Evolutionary conservation across 768 basidiomycete genomes (phyloP).

Genomic region (Russula earlei): DNA sequence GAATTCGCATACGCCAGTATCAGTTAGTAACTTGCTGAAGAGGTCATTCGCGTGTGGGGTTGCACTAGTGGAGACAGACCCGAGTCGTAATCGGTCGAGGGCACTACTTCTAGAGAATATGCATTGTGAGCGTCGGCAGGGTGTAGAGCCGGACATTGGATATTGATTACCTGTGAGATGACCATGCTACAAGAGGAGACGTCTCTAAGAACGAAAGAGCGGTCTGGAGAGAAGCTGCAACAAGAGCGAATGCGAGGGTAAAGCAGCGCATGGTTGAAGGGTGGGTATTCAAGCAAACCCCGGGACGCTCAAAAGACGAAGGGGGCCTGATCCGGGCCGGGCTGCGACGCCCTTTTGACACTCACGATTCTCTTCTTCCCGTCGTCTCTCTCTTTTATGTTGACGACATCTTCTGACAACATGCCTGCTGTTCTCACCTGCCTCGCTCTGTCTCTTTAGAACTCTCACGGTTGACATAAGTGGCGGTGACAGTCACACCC

Average conservation of each 20-base stretch:
- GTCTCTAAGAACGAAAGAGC: slow-evolving; percentile 54
- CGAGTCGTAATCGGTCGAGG: slow-evolving; percentile 27
- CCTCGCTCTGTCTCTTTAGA: too few species aligned
- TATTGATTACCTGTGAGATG: slow-evolving; percentile 46
- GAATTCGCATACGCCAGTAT: slow-evolving; percentile 48
- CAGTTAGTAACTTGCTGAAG: slow-evolving; percentile 36
- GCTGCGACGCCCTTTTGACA: too few species aligned
- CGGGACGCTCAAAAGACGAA: neutral
- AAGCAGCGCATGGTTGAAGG: slow-evolving; percentile 36
- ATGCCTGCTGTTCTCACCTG: too few species aligned
- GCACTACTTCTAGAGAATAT: slow-evolving; percentile 36
- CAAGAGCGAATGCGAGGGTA: slow-evolving; percentile 35
- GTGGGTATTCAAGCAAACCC: neutral
- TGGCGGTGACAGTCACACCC: too few species aligned
- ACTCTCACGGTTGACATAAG: too few species aligned
- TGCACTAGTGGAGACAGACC: slow-evolving; percentile 1
- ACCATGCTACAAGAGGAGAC: slow-evolving; percentile 60
- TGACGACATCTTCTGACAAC: too few species aligned
- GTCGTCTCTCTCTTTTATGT: too few species aligned
- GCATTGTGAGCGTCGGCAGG: neutral
- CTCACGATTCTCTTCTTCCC: too few species aligned
- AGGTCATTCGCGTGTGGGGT: slow-evolving; percentile 23
- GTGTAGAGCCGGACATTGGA: neutral
- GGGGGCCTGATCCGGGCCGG: neutral
- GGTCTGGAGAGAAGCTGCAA: slow-evolving; percentile 35